Base-by-base conservation (phyloP, 257 asterid species). In the Solanum tarapatanum region DNA sequence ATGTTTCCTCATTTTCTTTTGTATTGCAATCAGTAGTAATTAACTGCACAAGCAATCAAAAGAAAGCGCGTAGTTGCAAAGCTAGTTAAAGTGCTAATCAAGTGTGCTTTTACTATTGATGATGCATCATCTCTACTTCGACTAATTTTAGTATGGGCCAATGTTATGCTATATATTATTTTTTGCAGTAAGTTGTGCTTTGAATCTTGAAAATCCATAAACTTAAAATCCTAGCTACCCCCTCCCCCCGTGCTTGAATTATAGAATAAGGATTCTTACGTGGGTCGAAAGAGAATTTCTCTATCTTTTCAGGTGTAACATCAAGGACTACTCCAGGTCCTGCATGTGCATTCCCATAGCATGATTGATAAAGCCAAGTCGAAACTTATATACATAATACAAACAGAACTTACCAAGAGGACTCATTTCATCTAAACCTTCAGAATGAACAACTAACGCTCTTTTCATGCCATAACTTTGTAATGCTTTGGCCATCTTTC, bases 341-440 rank as follows among this genome's bases (percentile, higher is more conserved):
- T 94, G 75, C 23, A 28, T 68, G 92, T 84, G 74, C 84, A 75
- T 73, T 28, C 41, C 72, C 24, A 35, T 73, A 32, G 68, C 58
- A 74, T 24, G 68, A 32, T 45, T 86, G 12, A 86, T 55, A 73
- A 73, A 33, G 9, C 35, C 83, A 45, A 86, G 48, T 83, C 11
- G 85, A 90, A n/a, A 19, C 39, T 37, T 21, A 24, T 58, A 43
- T 14, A 70, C 9, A 23, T 17, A 76, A 64, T 64, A 73, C 84
- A 41, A 55, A 36, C 89, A 55, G 82, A 55, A 88, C 89, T 90
- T 90, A 94, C 98, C 98, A n/a, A 93, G 94, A 88, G 98, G 96
- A 73, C 96, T 94, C 94, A 94, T 94, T 87, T 93, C 96, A 77
- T 94, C 96, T 86, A 94, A 91, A 60, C 98, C 96, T 87, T 93